Percentiles rank a stretch among this genome's conserved stretches.
These are phyloP conservation scores for Pythium guiyangense DNA, from an alignment of 352 stramenopile genomes.

Conservation along the genomic window DNA sequence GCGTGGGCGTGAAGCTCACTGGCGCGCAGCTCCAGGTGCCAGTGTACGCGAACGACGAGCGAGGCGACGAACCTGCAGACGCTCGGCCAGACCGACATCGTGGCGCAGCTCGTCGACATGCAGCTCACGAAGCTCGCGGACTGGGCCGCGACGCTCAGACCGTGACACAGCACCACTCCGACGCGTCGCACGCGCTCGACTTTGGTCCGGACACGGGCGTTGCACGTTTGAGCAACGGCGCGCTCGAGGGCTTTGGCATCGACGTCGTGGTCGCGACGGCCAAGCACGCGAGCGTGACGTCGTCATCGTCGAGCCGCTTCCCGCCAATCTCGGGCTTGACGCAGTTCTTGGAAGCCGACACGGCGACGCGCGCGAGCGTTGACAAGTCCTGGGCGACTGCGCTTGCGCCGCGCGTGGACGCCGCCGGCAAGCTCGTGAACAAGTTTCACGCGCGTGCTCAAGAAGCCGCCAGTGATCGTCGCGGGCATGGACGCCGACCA, in stretches of 20 bases:
- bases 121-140: conserved; percentile 60
- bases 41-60: conserved; percentile 50
- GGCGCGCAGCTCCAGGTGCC: conserved; percentile 46
- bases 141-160: conserved; percentile 50
- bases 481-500: conserved; percentile 85
- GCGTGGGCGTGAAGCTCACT: conserved; percentile 35
- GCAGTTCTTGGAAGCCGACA: conserved; percentile 29
- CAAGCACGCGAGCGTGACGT: conserved; percentile 29
- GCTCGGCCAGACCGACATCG: conserved; percentile 31
- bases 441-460: conserved; percentile 69
- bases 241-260: conserved; percentile 51
- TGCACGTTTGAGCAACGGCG: conserved; percentile 34
- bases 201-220: conserved; percentile 51
- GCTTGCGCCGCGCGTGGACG: no score
- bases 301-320: conserved; percentile 13
- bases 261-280: conserved; percentile 30
- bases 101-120: conserved; percentile 51
- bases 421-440: conserved; percentile 54
- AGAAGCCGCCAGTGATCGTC: conserved; percentile 81
- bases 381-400: conserved; percentile 47
- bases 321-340: conserved; percentile 31
- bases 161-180: conserved; percentile 27
- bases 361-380: background rate
- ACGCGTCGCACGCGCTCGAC: conserved; percentile 61
- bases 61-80: conserved; percentile 54